These are phyloP conservation scores for Mangifera indica DNA, from an alignment of 345 rosid species.

Conservation along the genomic window DNA sequence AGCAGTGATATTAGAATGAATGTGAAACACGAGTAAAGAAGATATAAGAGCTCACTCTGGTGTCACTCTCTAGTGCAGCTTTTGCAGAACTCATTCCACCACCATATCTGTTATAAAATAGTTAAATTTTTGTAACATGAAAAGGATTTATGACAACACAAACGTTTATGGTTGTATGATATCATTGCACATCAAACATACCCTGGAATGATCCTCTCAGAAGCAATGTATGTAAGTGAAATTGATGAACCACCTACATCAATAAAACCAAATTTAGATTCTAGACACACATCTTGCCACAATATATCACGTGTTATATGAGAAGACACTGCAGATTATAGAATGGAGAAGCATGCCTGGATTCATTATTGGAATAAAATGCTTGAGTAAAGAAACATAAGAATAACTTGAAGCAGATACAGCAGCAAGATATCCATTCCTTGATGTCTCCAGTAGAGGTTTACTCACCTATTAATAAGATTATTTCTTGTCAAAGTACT, in stretches of 20 bases:
- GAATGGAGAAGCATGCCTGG: constrained; percentile 52
- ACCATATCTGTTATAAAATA: constrained; percentile 66
- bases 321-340: neutral
- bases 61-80: constrained; percentile 95
- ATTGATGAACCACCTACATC: constrained; percentile 87
- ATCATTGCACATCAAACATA: constrained; percentile 18
- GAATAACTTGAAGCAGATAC: constrained; percentile 96
- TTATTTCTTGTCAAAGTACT: neutral
- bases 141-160: neutral
- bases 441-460: constrained; percentile 89
- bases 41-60: constrained; percentile 47
- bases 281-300: neutral
- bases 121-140: neutral
- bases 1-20: neutral
- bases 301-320: neutral
- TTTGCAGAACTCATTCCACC: constrained; percentile 99
- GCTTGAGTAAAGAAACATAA: constrained; percentile 75
- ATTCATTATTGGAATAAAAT: constrained; percentile 91
- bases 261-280: constrained; percentile 27
- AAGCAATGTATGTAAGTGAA: constrained; percentile 93
- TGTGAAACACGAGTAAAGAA: neutral
- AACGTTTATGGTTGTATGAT: neutral
- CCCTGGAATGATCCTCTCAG: constrained; percentile 97
- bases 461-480: constrained; percentile 59
- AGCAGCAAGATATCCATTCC: constrained; percentile 96